phyloP scores from a whole-genome alignment of 305 asterid species.

The Plantago lanceolata region DNA sequence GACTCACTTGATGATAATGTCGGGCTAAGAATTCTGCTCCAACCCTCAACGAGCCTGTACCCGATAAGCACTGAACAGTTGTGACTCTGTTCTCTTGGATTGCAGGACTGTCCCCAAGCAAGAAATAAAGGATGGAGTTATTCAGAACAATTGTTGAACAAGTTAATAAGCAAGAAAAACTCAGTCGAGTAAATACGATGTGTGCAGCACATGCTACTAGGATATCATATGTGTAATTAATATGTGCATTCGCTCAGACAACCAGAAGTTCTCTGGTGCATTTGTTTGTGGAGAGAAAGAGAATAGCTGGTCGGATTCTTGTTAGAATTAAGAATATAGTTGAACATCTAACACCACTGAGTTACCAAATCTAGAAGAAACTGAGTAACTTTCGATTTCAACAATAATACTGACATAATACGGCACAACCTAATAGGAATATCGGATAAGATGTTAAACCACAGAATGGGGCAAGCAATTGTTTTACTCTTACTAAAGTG shows the following conservation, averaged over 20 bases:
- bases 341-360: neutral
- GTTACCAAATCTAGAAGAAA: neutral
- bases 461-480: too few species aligned
- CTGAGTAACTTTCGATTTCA: neutral
- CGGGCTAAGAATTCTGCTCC: constrained; percentile 88
- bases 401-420: too few species aligned
- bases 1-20: constrained; percentile 72
- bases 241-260: neutral
- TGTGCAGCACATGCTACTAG: neutral
- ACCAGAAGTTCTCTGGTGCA: neutral
- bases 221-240: neutral
- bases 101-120: constrained; percentile 65
- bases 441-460: too few species aligned
- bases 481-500: too few species aligned
- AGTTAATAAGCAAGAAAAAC: neutral
- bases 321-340: neutral
- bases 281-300: neutral
- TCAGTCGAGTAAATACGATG: neutral
- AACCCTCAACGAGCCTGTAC: constrained; percentile 96
- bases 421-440: too few species aligned
- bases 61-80: constrained; percentile 97
- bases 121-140: constrained; percentile 19
- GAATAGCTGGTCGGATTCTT: neutral
- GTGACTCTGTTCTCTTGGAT: constrained; percentile 85
- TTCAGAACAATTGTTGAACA: neutral